Evolutionary conservation across 1,284 basidiomycete genomes (phyloP), one percentile per base, ranked within the genome.

Genomic region (Clitocybe nebularis): DNA sequence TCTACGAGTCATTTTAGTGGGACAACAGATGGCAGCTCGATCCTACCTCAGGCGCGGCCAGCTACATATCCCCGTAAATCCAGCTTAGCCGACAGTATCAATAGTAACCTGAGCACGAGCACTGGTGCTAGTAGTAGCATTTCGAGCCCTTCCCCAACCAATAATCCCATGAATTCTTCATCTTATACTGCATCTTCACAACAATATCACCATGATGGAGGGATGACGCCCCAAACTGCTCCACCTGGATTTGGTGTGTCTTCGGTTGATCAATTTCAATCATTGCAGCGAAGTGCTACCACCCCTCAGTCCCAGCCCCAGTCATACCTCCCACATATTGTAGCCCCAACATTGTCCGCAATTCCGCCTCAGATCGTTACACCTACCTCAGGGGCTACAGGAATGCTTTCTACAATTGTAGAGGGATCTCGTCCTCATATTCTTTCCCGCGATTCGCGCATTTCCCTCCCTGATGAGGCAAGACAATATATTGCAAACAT

Each of bases 391-490:
- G 37, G 29, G 16, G 36, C 44, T n/a, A 46, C 30, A 10, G 50
- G 49, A 22, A 56, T 67, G 50, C 52, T 65, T 8, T 55, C 54
- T 32, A 52, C 47, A 9, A 43, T 52, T 14, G 36, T 47, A 28
- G 55, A 64, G 39, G 43, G 45, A 23, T 49, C 48, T 8, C 56
- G 47, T 9, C 38, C 59, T 17, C 52, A 52, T 23, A 41, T 58
- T 32, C 50, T 63, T n/a, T 66, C 64, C 13, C 62, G 68, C 44
- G 81, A 83, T 37, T 87, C 82, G 9, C 72, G 75, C 23, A 75
- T 83, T 39, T 79, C 79, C 24, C 67, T 87, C 23, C 82, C 86
- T 1, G 84, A 87, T 45, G 87, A 89, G 59, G 80, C 83, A 11
- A 77, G 69, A 49, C 75, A 74, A 33, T 88, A 84, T 54, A 82